Percentiles rank a stretch among this genome's conserved stretches.
Evolutionary conservation across 352 stramenopile species (phyloP).

Genomic region (Phytophthora pini): DNA sequence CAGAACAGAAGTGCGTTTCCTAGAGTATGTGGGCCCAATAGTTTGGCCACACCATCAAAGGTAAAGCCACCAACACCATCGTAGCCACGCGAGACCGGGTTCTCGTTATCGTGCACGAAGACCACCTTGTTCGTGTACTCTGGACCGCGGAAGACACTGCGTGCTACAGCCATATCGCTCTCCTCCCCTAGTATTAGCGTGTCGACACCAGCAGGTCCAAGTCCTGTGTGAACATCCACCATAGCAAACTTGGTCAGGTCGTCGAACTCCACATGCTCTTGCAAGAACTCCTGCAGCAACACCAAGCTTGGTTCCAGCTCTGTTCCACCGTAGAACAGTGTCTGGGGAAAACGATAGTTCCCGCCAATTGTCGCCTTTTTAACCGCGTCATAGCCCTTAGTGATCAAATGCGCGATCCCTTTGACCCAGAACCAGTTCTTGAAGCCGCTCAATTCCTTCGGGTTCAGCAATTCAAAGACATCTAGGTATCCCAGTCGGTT

Average conservation of each 20-base stretch:
- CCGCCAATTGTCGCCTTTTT: slow-evolving; percentile 89
- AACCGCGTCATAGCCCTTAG: slow-evolving; percentile 52
- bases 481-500: slow-evolving; percentile 86
- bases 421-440: slow-evolving; percentile 64
- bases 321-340: slow-evolving; percentile 89
- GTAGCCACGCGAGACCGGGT: slow-evolving; percentile 59
- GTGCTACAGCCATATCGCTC: slow-evolving; percentile 35
- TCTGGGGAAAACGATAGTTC: slow-evolving; percentile 89
- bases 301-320: slow-evolving; percentile 74
- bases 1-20: slow-evolving; percentile 45
- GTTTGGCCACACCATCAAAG: slow-evolving; percentile 44
- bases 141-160: slow-evolving; percentile 34
- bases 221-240: slow-evolving; percentile 95
- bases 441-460: slow-evolving; percentile 33
- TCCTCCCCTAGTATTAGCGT: slow-evolving; percentile 52
- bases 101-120: slow-evolving; percentile 36
- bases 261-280: slow-evolving; percentile 51
- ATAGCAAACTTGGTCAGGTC: slow-evolving; percentile 58
- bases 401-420: slow-evolving; percentile 35
- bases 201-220: slow-evolving; percentile 75
- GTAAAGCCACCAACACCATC: slow-evolving; percentile 56
- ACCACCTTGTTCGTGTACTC: slow-evolving; percentile 41
- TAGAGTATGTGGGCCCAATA: slow-evolving; percentile 30
- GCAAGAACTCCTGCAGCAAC: slow-evolving; percentile 71
- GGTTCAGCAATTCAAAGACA: slow-evolving; percentile 77